A percentile compares a stretch with the other conserved stretches of the same genome.
These are phyloP conservation scores for Lantana camara DNA, from an alignment of 257 asterid genomes.

Conservation along the genomic window DNA sequence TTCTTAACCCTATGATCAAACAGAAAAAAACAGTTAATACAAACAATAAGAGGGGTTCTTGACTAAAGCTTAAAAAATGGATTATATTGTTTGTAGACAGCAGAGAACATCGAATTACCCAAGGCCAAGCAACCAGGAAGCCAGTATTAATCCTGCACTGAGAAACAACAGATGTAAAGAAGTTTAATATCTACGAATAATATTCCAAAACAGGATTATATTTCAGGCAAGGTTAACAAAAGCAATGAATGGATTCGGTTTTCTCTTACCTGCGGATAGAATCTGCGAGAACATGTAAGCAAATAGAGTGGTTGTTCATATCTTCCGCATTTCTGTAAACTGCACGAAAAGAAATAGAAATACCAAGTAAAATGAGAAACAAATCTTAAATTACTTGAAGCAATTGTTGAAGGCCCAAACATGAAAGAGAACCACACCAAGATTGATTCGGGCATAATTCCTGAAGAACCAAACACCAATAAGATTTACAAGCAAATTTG, in stretches of 20 bases:
- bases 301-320: slow-evolving; percentile 93
- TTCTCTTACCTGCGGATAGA: slow-evolving; percentile 86
- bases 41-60: too few species aligned
- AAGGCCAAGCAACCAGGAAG: slow-evolving; percentile 93
- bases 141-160: slow-evolving; percentile 97
- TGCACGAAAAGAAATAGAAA: slow-evolving; percentile 37
- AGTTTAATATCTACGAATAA: slow-evolving; percentile 34
- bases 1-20: slow-evolving; percentile 69
- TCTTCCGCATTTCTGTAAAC: slow-evolving; percentile 94
- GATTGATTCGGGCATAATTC: slow-evolving; percentile 87
- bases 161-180: slow-evolving; percentile 32
- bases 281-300: slow-evolving; percentile 94
- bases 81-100: slow-evolving; percentile 8
- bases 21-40: neutral
- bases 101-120: slow-evolving; percentile 55
- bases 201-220: neutral
- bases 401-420: neutral
- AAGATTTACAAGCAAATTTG: slow-evolving; percentile 93
- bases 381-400: neutral
- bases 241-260: slow-evolving; percentile 2
- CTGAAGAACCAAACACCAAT: slow-evolving; percentile 98
- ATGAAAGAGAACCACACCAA: slow-evolving; percentile 56
- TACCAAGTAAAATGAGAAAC: neutral
- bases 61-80: slow-evolving; percentile 1
- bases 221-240: slow-evolving; percentile 2